Conservation (phyloP, 2,329 filamentous ascomycete species). For the Trichophyton benhamiae region DNA sequence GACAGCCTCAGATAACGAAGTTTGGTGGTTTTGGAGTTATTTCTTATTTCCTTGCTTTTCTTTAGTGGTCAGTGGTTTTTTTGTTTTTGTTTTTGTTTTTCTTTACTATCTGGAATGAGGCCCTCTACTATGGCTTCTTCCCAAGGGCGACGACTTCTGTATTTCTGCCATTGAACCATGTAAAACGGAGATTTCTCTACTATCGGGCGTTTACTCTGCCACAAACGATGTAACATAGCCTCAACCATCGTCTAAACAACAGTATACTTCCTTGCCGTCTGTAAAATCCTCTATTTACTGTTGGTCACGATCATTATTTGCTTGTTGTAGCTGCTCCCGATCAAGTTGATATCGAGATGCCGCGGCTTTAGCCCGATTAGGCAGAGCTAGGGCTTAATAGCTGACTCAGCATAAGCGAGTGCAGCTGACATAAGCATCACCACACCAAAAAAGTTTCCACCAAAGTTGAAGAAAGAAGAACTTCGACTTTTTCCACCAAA, state of each 20-base stretch:
- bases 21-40: not conserved
- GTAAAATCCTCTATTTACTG: not conserved
- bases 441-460: conserved; percentile 33
- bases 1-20: not conserved
- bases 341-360: no score
- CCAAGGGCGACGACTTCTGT: not conserved
- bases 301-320: no score
- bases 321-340: no score
- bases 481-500: conserved; percentile 21
- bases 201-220: not conserved
- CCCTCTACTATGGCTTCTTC: not conserved
- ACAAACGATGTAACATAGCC: not conserved
- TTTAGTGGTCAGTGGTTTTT: not conserved
- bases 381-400: conserved; percentile 17
- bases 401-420: conserved; percentile 33
- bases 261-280: not conserved
- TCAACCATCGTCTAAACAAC: not conserved
- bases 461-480: conserved; percentile 22
- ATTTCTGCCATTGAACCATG: not conserved
- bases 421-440: conserved; percentile 22
- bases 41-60: not conserved
- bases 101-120: not conserved
- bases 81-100: not conserved
- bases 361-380: conserved; percentile 9
- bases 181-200: not conserved